These are phyloP conservation scores for Myriosclerotinia curreyana DNA, from an alignment of 2,329 filamentous ascomycete genomes.

Conservation along the genomic window DNA sequence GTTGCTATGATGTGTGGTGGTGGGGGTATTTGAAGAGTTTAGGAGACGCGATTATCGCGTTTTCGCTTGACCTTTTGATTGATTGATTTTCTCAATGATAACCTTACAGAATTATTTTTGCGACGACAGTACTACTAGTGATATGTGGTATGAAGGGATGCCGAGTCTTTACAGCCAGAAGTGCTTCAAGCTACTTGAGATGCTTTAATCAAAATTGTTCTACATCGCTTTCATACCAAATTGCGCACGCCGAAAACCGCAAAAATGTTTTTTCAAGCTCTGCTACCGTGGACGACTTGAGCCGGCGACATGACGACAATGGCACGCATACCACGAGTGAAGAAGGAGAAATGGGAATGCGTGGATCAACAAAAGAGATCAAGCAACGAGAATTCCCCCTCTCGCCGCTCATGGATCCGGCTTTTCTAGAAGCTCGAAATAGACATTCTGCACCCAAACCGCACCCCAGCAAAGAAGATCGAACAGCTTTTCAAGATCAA, in stretches of 20 bases:
- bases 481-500: conserved; percentile 51
- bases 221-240: neutral
- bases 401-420: conserved; percentile 48
- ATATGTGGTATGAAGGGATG: conserved; percentile 37
- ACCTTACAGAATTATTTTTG: neutral
- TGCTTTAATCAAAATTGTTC: neutral
- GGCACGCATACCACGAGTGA: neutral
- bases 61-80: conserved; percentile 14
- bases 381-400: conserved; percentile 42
- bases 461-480: conserved; percentile 43
- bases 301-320: neutral
- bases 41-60: conserved; percentile 29
- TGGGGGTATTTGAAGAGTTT: conserved; percentile 2
- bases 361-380: conserved; percentile 1
- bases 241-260: neutral
- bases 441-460: conserved; percentile 33
- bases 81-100: conserved; percentile 10
- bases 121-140: neutral
- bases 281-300: neutral
- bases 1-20: conserved; percentile 2
- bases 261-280: neutral
- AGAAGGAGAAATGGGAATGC: neutral
- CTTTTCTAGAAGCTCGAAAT: conserved; percentile 40
- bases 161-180: conserved; percentile 29
- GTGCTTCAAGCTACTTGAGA: conserved; percentile 20